A percentile compares a stretch with the other conserved stretches of the same genome.
These are phyloP conservation scores for Sphaerulina musiva DNA, from an alignment of 2,329 filamentous ascomycete genomes.

Conservation along the genomic window DNA sequence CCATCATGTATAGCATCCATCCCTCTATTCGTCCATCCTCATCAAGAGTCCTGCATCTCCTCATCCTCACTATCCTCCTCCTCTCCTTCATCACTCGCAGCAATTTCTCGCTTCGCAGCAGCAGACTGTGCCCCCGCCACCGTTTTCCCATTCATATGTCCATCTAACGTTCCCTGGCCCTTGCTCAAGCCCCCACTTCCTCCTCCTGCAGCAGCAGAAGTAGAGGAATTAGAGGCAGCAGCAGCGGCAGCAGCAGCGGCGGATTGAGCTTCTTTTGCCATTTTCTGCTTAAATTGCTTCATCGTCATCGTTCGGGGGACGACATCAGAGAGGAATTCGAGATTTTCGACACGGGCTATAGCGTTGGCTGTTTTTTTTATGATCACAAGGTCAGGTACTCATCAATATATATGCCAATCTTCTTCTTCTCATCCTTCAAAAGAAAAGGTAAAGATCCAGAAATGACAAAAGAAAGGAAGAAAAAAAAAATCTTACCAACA, in stretches of 20 bases:
- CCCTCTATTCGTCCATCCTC: neutral
- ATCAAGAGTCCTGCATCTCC: constrained; percentile 4
- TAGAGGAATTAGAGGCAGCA: neutral
- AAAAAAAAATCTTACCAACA: constrained; percentile 53
- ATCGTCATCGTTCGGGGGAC: constrained; percentile 80
- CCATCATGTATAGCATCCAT: neutral
- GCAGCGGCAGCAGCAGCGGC: neutral
- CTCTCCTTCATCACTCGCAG: neutral
- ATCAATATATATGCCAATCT: too few relatives aligned
- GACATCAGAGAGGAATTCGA: constrained; percentile 89
- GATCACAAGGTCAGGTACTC: neutral
- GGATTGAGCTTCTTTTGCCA: constrained; percentile 21
- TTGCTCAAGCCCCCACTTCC: neutral
- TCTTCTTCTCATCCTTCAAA: too few relatives aligned
- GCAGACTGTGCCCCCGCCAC: neutral
- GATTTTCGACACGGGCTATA: constrained; percentile 79
- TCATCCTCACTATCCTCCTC: neutral
- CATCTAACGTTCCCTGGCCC: constrained; percentile 16
- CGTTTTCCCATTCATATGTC: constrained; percentile 15
- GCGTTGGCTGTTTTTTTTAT: constrained; percentile 59
- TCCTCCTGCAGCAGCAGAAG: neutral
- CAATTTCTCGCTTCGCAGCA: neutral
- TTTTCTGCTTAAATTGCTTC: constrained; percentile 65
- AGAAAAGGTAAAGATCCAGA: too few relatives aligned
- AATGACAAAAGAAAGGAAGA: too few relatives aligned